Conservation (phyloP, 768 basidiomycete species). For the Phaffia tasmanica region DNA sequence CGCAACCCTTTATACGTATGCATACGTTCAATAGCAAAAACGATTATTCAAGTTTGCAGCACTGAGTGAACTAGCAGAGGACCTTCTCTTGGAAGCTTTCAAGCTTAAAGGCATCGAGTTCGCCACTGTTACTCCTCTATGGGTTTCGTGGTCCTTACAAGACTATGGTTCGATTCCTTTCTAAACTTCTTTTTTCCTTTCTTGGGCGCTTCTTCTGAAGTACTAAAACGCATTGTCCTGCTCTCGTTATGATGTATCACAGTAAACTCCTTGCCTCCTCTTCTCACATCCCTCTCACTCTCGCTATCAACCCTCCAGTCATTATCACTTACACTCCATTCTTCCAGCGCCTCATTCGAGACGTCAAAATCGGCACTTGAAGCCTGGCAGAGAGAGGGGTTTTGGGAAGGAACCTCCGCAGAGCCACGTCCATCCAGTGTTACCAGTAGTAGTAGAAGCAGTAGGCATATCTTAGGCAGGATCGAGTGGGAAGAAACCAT, state of each 20-base stretch:
- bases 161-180: slow-evolving; percentile 17
- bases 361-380: slow-evolving; percentile 2
- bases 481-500: slow-evolving; percentile 20
- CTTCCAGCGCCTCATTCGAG: background rate
- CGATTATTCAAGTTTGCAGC: slow-evolving; percentile 15
- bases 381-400: slow-evolving; percentile 14
- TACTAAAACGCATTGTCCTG: background rate
- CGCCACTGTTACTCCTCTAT: slow-evolving; percentile 6
- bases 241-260: background rate
- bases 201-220: slow-evolving; percentile 4
- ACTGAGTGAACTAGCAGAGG: background rate
- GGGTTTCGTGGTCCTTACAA: slow-evolving; percentile 23
- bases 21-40: slow-evolving; percentile 10
- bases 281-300: slow-evolving; percentile 11
- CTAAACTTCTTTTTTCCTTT: background rate
- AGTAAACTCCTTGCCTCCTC: slow-evolving; percentile 13
- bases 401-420: slow-evolving; percentile 9
- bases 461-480: background rate
- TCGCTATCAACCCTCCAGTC: slow-evolving; percentile 2
- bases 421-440: background rate
- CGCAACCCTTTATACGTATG: background rate
- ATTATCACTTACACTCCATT: background rate
- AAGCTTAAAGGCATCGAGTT: slow-evolving; percentile 10
- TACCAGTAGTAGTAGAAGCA: background rate
- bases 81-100: slow-evolving; percentile 16